These are phyloP conservation scores for Dactylellina leptospora DNA, from an alignment of 2,329 filamentous ascomycete species.

Conservation along the genomic window DNA sequence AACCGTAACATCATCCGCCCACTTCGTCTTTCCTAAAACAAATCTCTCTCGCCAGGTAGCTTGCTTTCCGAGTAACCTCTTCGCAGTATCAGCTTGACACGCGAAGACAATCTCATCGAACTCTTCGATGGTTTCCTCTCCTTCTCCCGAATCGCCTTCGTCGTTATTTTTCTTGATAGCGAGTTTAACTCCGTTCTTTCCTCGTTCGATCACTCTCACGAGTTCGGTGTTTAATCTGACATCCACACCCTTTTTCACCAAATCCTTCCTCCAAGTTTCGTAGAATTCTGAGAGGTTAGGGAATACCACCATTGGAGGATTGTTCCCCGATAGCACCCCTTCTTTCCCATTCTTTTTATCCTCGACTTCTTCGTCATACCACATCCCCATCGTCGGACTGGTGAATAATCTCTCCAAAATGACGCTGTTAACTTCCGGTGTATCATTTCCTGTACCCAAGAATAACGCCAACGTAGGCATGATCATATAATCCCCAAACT, in stretches of 20 bases:
- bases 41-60: conserved; percentile 70
- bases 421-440: conserved; percentile 74
- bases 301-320: conserved; percentile 74
- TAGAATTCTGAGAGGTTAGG: conserved; percentile 71
- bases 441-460: conserved; percentile 77
- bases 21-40: conserved; percentile 75
- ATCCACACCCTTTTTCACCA: conserved; percentile 67
- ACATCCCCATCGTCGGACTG: conserved; percentile 68
- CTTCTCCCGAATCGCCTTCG: background rate
- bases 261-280: conserved; percentile 67
- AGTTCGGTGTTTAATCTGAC: conserved; percentile 69
- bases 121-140: conserved; percentile 60
- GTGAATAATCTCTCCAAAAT: conserved; percentile 70
- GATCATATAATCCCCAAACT: conserved; percentile 76
- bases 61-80: conserved; percentile 68
- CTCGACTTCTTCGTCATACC: conserved; percentile 62
- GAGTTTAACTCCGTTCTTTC: conserved; percentile 66
- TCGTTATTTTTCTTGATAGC: conserved; percentile 61
- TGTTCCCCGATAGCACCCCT: conserved; percentile 61
- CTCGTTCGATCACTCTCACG: conserved; percentile 65
- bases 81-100: conserved; percentile 71
- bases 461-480: conserved; percentile 77
- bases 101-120: conserved; percentile 75
- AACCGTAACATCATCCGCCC: conserved; percentile 75
- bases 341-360: conserved; percentile 29